These are phyloP conservation scores for Cordyceps cicadae DNA, from an alignment of 2,329 filamentous ascomycete genomes.

Conservation along the genomic window DNA sequence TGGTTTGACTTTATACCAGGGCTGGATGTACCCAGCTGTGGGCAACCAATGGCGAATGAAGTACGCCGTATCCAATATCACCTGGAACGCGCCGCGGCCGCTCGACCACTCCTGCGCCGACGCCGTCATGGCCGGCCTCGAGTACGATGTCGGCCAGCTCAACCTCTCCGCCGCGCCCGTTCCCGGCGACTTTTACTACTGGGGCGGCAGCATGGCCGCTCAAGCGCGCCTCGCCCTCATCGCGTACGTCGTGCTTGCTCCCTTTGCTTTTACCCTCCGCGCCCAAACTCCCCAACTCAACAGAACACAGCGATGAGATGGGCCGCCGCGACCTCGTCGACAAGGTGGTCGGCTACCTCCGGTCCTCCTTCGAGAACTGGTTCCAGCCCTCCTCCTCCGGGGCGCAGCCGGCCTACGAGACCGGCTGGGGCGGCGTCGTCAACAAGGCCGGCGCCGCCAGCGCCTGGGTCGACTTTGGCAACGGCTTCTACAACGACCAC, in stretches of 20 bases:
- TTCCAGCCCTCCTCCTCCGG: slow-evolving; percentile 15
- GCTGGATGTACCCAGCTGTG: slow-evolving; percentile 19
- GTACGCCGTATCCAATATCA: slow-evolving; percentile 16
- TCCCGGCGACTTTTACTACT: slow-evolving; percentile 21
- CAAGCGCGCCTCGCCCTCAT: slow-evolving; percentile 18
- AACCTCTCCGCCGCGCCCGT: slow-evolving; percentile 14
- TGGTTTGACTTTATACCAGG: background rate
- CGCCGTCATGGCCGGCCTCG: slow-evolving; percentile 16
- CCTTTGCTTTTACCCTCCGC: too few relatives aligned
- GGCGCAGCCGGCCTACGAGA: slow-evolving; percentile 18
- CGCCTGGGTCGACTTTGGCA: too few relatives aligned
- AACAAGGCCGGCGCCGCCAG: slow-evolving; percentile 18
- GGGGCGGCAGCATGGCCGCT: slow-evolving; percentile 18
- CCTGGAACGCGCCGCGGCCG: slow-evolving; percentile 17
- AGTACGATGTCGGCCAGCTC: slow-evolving; percentile 17
- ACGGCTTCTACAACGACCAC: too few relatives aligned
- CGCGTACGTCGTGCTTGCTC: slow-evolving; percentile 16
- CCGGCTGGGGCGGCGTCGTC: slow-evolving; percentile 19
- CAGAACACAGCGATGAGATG: slow-evolving; percentile 15
- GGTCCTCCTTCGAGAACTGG: slow-evolving; percentile 18
- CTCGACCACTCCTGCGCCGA: slow-evolving; percentile 17
- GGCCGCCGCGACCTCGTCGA: slow-evolving; percentile 17
- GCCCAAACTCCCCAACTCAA: too few relatives aligned
- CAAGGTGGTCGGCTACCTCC: slow-evolving; percentile 16
- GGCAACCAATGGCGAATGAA: slow-evolving; percentile 18